These are phyloP conservation scores for Omphalotus guepiniiformis DNA, from an alignment of 768 basidiomycete species.

Conservation along the genomic window DNA sequence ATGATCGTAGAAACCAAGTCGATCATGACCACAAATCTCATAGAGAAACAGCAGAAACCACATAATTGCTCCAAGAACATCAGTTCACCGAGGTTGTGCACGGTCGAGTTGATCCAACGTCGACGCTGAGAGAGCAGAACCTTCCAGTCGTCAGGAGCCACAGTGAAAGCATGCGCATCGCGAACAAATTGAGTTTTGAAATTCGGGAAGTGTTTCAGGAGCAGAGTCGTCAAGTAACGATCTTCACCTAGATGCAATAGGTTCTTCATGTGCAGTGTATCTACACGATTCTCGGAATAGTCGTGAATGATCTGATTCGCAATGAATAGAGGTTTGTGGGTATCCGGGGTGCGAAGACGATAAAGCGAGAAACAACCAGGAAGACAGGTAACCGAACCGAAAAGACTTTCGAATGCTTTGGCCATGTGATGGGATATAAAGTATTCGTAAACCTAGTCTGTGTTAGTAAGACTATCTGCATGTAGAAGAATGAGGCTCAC, in stretches of 20 bases:
- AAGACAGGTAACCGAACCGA: conserved; percentile 97
- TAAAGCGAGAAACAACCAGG: conserved; percentile 99
- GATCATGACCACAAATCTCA: conserved; percentile 98
- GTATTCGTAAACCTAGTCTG: conserved; percentile 86
- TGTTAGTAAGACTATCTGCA: neutral
- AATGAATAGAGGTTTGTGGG: conserved; percentile 91
- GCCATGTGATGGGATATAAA: conserved; percentile 99
- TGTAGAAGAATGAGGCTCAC: conserved; percentile 24
- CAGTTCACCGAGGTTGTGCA: conserved; percentile 94
- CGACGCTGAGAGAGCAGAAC: conserved; percentile 93
- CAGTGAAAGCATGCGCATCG: conserved; percentile 90
- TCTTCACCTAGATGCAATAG: conserved; percentile 97
- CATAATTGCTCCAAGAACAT: conserved; percentile 89
- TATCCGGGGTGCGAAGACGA: conserved; percentile 90
- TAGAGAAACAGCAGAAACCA: conserved; percentile 98
- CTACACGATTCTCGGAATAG: conserved; percentile 94
- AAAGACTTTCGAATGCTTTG: conserved; percentile 95
- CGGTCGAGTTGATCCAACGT: conserved; percentile 99
- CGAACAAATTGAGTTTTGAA: conserved; percentile 95
- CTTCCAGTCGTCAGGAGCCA: conserved; percentile 95
- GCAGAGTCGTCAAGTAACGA: conserved; percentile 93
- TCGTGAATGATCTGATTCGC: conserved; percentile 87
- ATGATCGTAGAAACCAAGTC: conserved; percentile 86
- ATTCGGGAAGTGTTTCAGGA: conserved; percentile 92
- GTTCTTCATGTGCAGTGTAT: conserved; percentile 99